Base-by-base conservation (phyloP, 2,329 filamentous ascomycete species). In the Furcasterigmium furcatum region DNA sequence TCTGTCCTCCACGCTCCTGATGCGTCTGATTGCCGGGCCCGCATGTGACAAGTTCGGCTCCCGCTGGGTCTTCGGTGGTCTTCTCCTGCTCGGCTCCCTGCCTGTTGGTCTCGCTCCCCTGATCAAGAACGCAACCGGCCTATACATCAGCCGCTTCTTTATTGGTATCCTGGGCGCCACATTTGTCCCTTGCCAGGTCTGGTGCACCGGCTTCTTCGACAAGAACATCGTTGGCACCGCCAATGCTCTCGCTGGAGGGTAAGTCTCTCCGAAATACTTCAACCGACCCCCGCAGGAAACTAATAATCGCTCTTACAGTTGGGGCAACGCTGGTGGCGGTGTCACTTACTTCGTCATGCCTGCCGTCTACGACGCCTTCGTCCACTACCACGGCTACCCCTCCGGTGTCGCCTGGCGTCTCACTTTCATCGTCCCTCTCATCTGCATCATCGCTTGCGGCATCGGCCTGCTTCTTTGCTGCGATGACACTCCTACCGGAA, bases 291-390 rank as follows among this genome's bases (percentile, higher is more conserved):
- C n/a, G n/a, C n/a, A n/a, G n/a, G n/a, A n/a, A n/a, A n/a, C n/a
- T n/a, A n/a, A n/a, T n/a, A n/a, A n/a, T n/a, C n/a, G n/a, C n/a
- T n/a, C n/a, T n/a, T n/a, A n/a, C n/a, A 19, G 34, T 13, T 85
- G 88, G 71, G 91, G 91, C 43, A 96, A 95, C 56, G 80, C 88
- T 21, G 91, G 91, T 47, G 91, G 91, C 52, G 91, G 91, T 46
- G 87, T 95, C 54, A 95, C 91, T 2, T 95, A 95, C 70, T 95
- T 95, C 64, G 80, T 92, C 56, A 95, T 96, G 90, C 91, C 91
- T 2, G 88, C 88, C 5, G 84, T 96, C 46, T 94, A 86, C 65
- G 86, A 95, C 64, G 88, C 87, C 1, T 73, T 95, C 19, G 78
- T 87, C 19, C 58, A 67, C 7, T 59, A 74, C 1, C 74, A 74